Percentiles rank a stretch among this genome's conserved stretches.
Conservation (phyloP, 1,139 yeast genomes). For the Groenewaldozyma auringiensis region DNA sequence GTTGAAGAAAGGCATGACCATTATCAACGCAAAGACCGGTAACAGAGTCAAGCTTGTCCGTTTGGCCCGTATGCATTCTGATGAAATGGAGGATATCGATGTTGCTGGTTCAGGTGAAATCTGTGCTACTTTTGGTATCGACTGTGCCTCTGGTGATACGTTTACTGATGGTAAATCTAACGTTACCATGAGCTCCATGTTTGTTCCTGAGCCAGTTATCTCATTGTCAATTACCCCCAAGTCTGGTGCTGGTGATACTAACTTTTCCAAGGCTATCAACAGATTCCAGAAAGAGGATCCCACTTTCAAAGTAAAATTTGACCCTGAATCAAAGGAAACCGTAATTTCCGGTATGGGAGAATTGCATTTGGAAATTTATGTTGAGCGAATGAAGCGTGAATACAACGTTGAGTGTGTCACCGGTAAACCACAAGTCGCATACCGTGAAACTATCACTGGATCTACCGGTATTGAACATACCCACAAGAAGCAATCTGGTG, state of each 20-base stretch:
- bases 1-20: slow-evolving; percentile 81
- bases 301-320: slow-evolving; percentile 88
- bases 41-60: slow-evolving; percentile 93
- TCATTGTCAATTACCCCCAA: slow-evolving; percentile 87
- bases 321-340: slow-evolving; percentile 89
- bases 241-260: slow-evolving; percentile 76
- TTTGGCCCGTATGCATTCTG: slow-evolving; percentile 96
- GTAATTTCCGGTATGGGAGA: slow-evolving; percentile 99
- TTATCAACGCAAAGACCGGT: slow-evolving; percentile 85
- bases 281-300: slow-evolving; percentile 99
- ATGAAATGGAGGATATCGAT: slow-evolving; percentile 95
- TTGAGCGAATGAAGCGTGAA: slow-evolving; percentile 96
- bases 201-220: slow-evolving; percentile 96
- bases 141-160: slow-evolving; percentile 99
- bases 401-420: slow-evolving; percentile 92
- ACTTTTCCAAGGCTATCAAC: slow-evolving; percentile 92
- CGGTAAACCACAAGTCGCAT: slow-evolving; percentile 97
- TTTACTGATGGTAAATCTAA: slow-evolving; percentile 66
- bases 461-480: slow-evolving; percentile 83
- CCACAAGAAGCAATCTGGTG: slow-evolving; percentile 97
- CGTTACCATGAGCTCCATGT: slow-evolving; percentile 95
- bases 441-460: slow-evolving; percentile 82
- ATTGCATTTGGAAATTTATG: slow-evolving; percentile 90
- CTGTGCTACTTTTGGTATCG: slow-evolving; percentile 98
- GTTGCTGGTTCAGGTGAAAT: slow-evolving; percentile 98